Percentiles rank a stretch among this genome's conserved stretches.
These are phyloP conservation scores for Ottelia alismoides DNA, from an alignment of 106 monocot genomes.

Conservation along the genomic window DNA sequence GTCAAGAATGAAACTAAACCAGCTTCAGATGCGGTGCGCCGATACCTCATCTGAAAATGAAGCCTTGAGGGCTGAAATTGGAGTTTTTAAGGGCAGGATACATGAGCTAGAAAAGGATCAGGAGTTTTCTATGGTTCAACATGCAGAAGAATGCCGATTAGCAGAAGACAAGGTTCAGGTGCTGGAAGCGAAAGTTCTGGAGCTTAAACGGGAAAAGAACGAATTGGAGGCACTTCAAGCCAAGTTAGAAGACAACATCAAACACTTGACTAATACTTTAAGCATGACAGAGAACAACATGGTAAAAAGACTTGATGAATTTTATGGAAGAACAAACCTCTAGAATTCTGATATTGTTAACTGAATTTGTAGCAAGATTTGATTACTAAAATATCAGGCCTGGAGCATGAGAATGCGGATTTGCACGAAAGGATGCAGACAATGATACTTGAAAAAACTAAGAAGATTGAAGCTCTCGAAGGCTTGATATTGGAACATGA, in stretches of 20 bases:
- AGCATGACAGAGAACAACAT: conserved; percentile 35
- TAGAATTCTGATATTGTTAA: no score
- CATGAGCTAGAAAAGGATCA: conserved; percentile 71
- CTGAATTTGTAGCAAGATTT: conserved; percentile 56
- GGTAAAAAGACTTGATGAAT: conserved; percentile 19
- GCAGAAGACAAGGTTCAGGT: conserved; percentile 59
- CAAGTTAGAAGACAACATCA: conserved; percentile 42
- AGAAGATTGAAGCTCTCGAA: conserved; percentile 31
- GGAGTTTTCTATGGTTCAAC: conserved; percentile 84
- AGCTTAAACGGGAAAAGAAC: conserved; percentile 38
- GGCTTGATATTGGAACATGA: conserved; percentile 39
- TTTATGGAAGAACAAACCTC: no score
- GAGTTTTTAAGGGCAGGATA: conserved; percentile 35
- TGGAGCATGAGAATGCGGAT: conserved; percentile 57
- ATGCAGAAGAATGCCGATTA: conserved; percentile 87
- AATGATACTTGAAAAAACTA: conserved; percentile 33
- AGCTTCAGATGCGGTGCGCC: conserved; percentile 33
- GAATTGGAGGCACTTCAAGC: conserved; percentile 37
- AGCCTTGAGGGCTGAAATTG: conserved; percentile 29
- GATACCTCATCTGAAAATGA: conserved; percentile 28
- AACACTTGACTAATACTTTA: conserved; percentile 42
- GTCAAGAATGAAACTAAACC: conserved; percentile 40
- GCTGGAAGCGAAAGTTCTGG: conserved; percentile 44
- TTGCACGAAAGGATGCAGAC: conserved; percentile 30
- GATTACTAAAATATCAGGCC: conserved; percentile 35